These are phyloP conservation scores for Nannochloris sp. DNA, from an alignment of 139 green algal species.

Conservation along the genomic window DNA sequence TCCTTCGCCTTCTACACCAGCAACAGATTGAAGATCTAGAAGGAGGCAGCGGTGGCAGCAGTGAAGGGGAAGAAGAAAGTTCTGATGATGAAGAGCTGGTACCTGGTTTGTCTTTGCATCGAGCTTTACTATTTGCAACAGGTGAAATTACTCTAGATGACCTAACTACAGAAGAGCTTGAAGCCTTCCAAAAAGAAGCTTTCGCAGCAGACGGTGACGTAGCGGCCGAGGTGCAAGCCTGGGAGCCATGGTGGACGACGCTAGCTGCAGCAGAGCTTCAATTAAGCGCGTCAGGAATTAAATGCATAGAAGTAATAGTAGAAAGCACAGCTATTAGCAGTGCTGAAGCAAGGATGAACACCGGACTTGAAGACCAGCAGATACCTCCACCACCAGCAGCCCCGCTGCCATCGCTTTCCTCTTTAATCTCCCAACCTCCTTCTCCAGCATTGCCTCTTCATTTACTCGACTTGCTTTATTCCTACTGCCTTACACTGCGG, in stretches of 20 bases:
- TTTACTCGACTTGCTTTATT: constrained; percentile 49
- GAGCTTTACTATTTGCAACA: not conserved
- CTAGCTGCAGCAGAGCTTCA: constrained; percentile 25
- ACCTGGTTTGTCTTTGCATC: not conserved
- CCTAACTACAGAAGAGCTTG: constrained; percentile 34
- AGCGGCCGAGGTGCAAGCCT: constrained; percentile 20
- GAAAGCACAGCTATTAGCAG: not conserved
- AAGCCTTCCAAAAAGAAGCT: constrained; percentile 29
- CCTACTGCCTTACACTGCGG: constrained; percentile 46
- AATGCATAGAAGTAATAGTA: constrained; percentile 2
- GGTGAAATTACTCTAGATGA: constrained; percentile 29
- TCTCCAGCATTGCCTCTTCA: constrained; percentile 49
- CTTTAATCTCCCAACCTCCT: constrained; percentile 26
- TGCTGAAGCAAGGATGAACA: not conserved
- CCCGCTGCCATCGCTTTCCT: constrained; percentile 27
- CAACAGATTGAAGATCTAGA: constrained; percentile 22
- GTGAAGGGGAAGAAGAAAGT: not conserved
- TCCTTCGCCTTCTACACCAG: constrained; percentile 47
- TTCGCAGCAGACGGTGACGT: constrained; percentile 17
- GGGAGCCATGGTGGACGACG: constrained; percentile 49
- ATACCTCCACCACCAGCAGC: constrained; percentile 14
- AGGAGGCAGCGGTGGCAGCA: not conserved
- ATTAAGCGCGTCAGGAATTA: constrained; percentile 24
- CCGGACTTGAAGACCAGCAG: not conserved
- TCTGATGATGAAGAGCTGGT: not conserved